Conservation (phyloP, 148 eudicot genomes). For the Rheum nobile region DNA sequence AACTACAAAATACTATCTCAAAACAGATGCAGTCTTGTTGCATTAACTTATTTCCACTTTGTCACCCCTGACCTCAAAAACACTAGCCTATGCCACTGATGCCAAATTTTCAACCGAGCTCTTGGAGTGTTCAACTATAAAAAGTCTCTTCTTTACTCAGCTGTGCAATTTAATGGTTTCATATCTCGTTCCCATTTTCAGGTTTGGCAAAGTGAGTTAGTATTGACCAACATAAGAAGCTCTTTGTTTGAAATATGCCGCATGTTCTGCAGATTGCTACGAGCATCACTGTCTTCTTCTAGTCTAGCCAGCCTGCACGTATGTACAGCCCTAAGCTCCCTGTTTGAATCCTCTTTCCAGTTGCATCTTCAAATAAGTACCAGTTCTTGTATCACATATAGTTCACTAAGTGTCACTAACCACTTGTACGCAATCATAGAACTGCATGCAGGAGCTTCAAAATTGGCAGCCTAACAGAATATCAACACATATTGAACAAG, state of each 20-base stretch:
- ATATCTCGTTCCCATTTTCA: slow-evolving; percentile 18
- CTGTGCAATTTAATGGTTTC: neutral
- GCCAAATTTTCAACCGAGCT: too few relatives aligned
- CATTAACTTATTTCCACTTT: too few relatives aligned
- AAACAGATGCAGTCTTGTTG: neutral
- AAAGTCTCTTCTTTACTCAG: neutral
- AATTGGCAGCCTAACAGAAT: slow-evolving; percentile 38
- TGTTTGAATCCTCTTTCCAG: neutral
- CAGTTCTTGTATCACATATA: neutral
- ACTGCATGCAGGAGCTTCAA: slow-evolving; percentile 62
- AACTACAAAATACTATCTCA: neutral
- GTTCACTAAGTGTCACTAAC: slow-evolving; percentile 9
- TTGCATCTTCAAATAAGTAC: too few relatives aligned
- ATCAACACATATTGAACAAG: slow-evolving; percentile 49
- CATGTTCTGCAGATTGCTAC: slow-evolving; percentile 43
- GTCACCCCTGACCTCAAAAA: neutral
- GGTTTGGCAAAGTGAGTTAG: slow-evolving; percentile 62
- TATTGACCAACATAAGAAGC: slow-evolving; percentile 48
- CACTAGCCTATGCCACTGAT: neutral
- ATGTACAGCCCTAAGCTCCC: slow-evolving; percentile 26
- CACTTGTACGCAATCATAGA: slow-evolving; percentile 29
- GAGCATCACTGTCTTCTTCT: slow-evolving; percentile 41
- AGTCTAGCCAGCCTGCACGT: slow-evolving; percentile 54
- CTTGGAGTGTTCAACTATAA: neutral
- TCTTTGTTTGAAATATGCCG: slow-evolving; percentile 44